Evolutionary conservation across 202 grass and related monocot genomes (phyloP).

Genomic region (Cymbopogon flexuosus): DNA sequence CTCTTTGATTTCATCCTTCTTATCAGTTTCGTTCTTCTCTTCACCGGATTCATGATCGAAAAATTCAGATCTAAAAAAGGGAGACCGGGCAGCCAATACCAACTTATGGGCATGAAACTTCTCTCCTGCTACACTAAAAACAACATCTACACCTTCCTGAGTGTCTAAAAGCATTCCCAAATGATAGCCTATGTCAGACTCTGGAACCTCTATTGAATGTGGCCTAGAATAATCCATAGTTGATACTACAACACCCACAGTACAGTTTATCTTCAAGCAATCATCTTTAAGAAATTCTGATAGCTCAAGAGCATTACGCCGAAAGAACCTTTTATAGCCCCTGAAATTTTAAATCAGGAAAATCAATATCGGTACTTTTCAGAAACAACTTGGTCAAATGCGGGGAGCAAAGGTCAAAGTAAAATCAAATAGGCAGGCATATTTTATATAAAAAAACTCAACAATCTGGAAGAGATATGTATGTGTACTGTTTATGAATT

Average conservation of each 20-base stretch:
- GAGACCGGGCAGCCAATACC: conserved; percentile 76
- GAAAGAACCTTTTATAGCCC: conserved; percentile 94
- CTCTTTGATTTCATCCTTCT: conserved; percentile 47
- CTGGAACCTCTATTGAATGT: conserved; percentile 69
- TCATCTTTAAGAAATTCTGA: conserved; percentile 96
- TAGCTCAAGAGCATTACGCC: conserved; percentile 66
- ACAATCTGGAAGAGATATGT: not conserved
- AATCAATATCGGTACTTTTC: conserved; percentile 1
- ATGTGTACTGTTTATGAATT: not conserved
- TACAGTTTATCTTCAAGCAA: conserved; percentile 97
- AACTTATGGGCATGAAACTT: conserved; percentile 92
- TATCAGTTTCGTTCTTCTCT: conserved; percentile 32
- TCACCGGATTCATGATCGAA: conserved; percentile 40
- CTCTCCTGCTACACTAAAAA: conserved; percentile 82
- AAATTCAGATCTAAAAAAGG: conserved; percentile 74
- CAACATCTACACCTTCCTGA: conserved; percentile 78
- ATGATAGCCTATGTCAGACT: conserved; percentile 88
- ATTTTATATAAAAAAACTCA: not conserved
- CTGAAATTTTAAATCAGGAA: conserved; percentile 41
- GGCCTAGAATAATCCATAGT: conserved; percentile 70
- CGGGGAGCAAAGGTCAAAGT: not conserved
- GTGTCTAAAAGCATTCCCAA: conserved; percentile 74
- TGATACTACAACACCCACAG: conserved; percentile 82
- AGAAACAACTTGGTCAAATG: not conserved
- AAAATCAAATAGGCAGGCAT: not conserved